phyloP scores from a whole-genome alignment of 1,284 basidiomycete species.

The Cronartium quercuum region DNA sequence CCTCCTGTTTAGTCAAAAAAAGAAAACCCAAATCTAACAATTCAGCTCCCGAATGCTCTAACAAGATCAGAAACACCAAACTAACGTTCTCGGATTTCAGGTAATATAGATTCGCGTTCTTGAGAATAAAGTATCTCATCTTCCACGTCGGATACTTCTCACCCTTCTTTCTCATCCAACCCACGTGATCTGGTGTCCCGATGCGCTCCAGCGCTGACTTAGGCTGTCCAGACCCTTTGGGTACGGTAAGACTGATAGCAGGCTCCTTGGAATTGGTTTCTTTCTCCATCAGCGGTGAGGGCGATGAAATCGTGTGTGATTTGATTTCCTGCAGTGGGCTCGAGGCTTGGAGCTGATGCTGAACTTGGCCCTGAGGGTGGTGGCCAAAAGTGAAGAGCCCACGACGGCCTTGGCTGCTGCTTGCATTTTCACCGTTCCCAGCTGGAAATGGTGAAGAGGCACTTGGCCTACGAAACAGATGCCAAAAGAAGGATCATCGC shows the following conservation, averaged over 20 bases:
- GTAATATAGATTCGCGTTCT: slow-evolving; percentile 82
- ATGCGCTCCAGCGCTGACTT: slow-evolving; percentile 70
- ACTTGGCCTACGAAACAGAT: too few species aligned
- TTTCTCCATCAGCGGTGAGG: slow-evolving; percentile 22
- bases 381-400: slow-evolving; percentile 18
- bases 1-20: slow-evolving; percentile 58
- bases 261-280: slow-evolving; percentile 56
- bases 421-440: not conserved
- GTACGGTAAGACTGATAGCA: slow-evolving; percentile 55
- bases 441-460: too few species aligned
- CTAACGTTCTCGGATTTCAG: slow-evolving; percentile 67
- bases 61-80: slow-evolving; percentile 40
- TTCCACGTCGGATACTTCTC: slow-evolving; percentile 94
- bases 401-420: too few species aligned
- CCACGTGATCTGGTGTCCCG: slow-evolving; percentile 74
- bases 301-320: slow-evolving; percentile 35
- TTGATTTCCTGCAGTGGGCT: slow-evolving; percentile 41
- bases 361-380: slow-evolving; percentile 45
- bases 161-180: slow-evolving; percentile 94
- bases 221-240: slow-evolving; percentile 34
- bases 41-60: not conserved
- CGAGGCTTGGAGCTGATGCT: slow-evolving; percentile 41
- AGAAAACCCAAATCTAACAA: slow-evolving; percentile 42
- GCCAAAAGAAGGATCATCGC: too few species aligned
- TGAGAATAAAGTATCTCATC: slow-evolving; percentile 83